Evolutionary conservation across 2,329 filamentous ascomycete species (phyloP), one percentile per base, ranked within the genome.

Genomic region (Trichoderma koningiopsis): DNA sequence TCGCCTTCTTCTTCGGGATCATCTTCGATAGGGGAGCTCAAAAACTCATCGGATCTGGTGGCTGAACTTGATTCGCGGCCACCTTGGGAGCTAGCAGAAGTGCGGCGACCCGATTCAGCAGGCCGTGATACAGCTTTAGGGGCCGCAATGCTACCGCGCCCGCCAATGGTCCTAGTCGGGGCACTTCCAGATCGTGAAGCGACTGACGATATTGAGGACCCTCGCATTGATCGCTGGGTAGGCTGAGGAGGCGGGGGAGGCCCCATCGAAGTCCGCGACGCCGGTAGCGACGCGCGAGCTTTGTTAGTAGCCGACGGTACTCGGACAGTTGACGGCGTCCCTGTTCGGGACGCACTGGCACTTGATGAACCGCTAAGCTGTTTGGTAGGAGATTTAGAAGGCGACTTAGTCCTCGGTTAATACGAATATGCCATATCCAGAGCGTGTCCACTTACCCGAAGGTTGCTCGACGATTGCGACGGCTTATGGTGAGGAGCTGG

Each of bases 361-460:
- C 86, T 89, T 1, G 89, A 87, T 1, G 88, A 83, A 47, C 79
- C 79, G 57, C 92, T 70, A 91, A 93, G 89, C 94, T 68, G 35
- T 47, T 70, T 70, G 33, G 69, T 63, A 31, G 69, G 64, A 43
- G 68, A 70, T 55, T 65, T 70, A 47, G 68, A 70, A 24, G 61
- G 68, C 35, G 68, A 70, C 68, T 70, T 62, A 62, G 58, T 67
- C 40, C 53, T 67, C 63, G 19, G 63, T 67, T 67, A 67, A 67
- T 52, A 67, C 29, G 40, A 57, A 67, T 55, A 67, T 67, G 63
- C 63, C 11, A 64, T 52, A 58, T 59, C 63, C 29, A 58, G 63
- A 16, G 63, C 55, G 53, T 55, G n/a, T 43, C 47, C 16, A 63
- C 86, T 74, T 79, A 89, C 87, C 76, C 87, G 84, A 40, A 82